Conservation (phyloP, 73 alveolate species). For the Tetrahymena borealis region DNA sequence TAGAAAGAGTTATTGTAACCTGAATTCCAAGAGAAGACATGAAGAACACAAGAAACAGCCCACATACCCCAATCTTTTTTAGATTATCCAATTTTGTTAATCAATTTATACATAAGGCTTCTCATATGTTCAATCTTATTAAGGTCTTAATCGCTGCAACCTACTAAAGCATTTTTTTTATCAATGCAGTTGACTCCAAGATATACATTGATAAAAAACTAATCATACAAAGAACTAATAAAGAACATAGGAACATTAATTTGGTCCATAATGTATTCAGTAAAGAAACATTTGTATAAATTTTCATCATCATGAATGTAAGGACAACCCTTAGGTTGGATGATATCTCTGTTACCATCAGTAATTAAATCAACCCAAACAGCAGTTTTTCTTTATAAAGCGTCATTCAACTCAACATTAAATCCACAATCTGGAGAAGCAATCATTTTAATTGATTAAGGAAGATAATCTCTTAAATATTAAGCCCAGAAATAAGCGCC, state of each 20-base stretch:
- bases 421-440: conserved; percentile 45
- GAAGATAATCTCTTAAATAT: conserved; percentile 22
- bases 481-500: conserved; percentile 27
- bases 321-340: not conserved
- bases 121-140: not conserved
- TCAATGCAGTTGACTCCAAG: not conserved
- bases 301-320: not conserved
- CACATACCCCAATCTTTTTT: not conserved
- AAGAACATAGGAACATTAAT: conserved; percentile 30
- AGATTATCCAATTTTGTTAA: not conserved
- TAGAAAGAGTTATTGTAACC: not conserved
- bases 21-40: not conserved
- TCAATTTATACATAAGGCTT: not conserved
- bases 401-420: not conserved
- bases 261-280: conserved; percentile 2
- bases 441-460: not conserved
- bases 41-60: not conserved
- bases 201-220: not conserved
- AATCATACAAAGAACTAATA: conserved; percentile 26
- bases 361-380: not conserved
- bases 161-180: not conserved
- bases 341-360: not conserved
- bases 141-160: not conserved
- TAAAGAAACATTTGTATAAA: conserved; percentile 28
- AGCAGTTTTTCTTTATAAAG: not conserved